Base-by-base conservation (phyloP, 495 filamentous ascomycete genomes). In the Bombardia bombarda region DNA sequence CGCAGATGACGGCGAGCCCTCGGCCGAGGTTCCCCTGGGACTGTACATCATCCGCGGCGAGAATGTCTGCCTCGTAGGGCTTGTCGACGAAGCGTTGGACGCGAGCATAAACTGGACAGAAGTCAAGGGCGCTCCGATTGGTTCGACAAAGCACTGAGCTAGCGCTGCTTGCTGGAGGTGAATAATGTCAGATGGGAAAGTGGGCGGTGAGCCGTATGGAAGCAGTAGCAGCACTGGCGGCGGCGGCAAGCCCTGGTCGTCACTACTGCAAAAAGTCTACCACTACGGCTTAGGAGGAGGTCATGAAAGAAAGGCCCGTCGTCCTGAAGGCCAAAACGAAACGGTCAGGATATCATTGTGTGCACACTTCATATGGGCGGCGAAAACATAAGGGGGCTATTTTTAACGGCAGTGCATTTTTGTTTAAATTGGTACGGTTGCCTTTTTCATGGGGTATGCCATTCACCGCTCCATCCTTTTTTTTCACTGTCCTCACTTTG, bases 11-110 rank as follows among this genome's bases (percentile, higher is more conserved):
- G 73, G 75, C 30, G 87, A 94, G 47, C 77, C 82, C 0, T 93
- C 86, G 45, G 76, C 79, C 25, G 79, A 94, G 60, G 80, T 90
- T 22, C 77, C 81, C 20, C 81, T 95, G 56, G 92, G 92, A 0
- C 67, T 97, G 12, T 97, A 98, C 56, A 64, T 98, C 33, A 84
- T 98, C 40, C 80, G 93, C 47, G 92, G 92, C 14, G 93, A 97
- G 52, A 95, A 89, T 59, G 92, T 98, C 38, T 88, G 84, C n/a
- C 64, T 92, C 13, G 87, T 88, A 32, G 92, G 92, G 5, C 72
- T 92, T 34, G 80, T 98, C 13, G 87, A 97, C 62, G 90, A 94
- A 60, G 74, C 84, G 47, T 69, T 95, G 33, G 92, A 97, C 63
- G 69, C 62, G 4, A 85, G 81, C 43, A 96, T 98, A 49, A 81